Evolutionary conservation across 2,329 filamentous ascomycete species (phyloP), one percentile per base, ranked within the genome.

Genomic region (Drechmeria coniospora): DNA sequence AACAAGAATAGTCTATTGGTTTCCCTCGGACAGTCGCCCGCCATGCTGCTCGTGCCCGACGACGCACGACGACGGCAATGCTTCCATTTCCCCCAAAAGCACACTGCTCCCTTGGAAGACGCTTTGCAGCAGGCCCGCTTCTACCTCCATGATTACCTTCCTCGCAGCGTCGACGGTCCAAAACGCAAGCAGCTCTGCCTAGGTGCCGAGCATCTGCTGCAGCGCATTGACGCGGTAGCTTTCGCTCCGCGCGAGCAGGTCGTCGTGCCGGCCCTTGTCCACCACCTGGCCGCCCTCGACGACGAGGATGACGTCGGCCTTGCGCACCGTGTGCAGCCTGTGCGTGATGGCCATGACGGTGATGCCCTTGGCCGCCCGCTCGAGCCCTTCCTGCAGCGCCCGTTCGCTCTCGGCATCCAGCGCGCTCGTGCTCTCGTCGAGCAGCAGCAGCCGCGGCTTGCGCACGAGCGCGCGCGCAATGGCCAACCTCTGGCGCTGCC

Each of bases 341-440:
- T 73, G 68, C 2, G 68, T 68, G 32, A 73, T 68, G 14, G 65
- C 65, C 36, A 73, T 56, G 11, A 71, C 65, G 0, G 67, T 73
- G 25, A 67, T 65, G 30, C 49, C 63, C 26, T 55, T 56, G 3
- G 61, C 59, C 0, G 61, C 68, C 33, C 53, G 59, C 49, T 79
- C 71, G 23, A 83, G 54, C 0, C 72, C 75, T 15, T 76, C 63
- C 30, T 80, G 68, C 15, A 92, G 63, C 8, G 74, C 51, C 5
- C 60, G 57, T 27, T 81, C 77, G 27, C 68, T 77, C 42, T 75
- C 74, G 0, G 70, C 68, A 41, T 92, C 82, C 3, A 92, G 60
- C 4, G 77, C 78, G 23, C 73, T 79, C 0, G 82, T 92, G 17
- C 79, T 79, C 57, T 92, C 82, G 41, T 92, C 83, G 1, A 92